Evolutionary conservation across 176 grass and related monocot genomes (phyloP), one percentile per base, ranked within the genome.

Genomic region (Paspalum vaginatum): DNA sequence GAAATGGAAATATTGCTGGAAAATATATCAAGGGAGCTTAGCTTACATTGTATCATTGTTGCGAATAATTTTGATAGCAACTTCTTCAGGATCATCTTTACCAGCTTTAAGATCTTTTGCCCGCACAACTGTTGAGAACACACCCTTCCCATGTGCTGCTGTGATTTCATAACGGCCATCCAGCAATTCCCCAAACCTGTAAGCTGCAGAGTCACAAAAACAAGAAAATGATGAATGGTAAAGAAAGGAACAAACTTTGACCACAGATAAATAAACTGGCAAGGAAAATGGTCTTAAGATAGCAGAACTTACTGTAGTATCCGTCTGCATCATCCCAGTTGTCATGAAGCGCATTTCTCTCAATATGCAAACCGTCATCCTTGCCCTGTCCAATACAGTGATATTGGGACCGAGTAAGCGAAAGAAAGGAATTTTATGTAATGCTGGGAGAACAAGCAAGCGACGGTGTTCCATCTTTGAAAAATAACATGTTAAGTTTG

Each of bases 301-400:
- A 18, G 77, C n/a, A 70, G 13, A 67, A 91, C 93, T 91, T 87
- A 99, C 93, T 88, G 78, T 99, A 99, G 78, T 99, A 99, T 39
- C 97, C 97, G 52, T 99, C 97, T 65, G 97, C 88, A 89, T 99
- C 97, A 84, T 99, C 97, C 97, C 97, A 99, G 78, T 99, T 99
- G 72, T 99, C 97, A 88, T 96, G 82, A 72, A 99, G 85, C 80
- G 76, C 87, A 75, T 73, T 95, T 86, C 72, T 91, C 78, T 94
- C 95, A 55, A 91, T 80, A 26, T 70, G 82, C 73, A 95, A 61
- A 26, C 79, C 85, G 37, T 96, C 93, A 74, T 74, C 88, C 56
- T 99, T 99, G 57, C 79, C 88, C 97, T 99, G 68, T 53, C 81
- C 55, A 78, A 44, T 17, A 60, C 44, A 81, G 51, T 68, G 48